Evolutionary conservation across 768 basidiomycete species (phyloP).

Genomic region (Mycena latifolia): DNA sequence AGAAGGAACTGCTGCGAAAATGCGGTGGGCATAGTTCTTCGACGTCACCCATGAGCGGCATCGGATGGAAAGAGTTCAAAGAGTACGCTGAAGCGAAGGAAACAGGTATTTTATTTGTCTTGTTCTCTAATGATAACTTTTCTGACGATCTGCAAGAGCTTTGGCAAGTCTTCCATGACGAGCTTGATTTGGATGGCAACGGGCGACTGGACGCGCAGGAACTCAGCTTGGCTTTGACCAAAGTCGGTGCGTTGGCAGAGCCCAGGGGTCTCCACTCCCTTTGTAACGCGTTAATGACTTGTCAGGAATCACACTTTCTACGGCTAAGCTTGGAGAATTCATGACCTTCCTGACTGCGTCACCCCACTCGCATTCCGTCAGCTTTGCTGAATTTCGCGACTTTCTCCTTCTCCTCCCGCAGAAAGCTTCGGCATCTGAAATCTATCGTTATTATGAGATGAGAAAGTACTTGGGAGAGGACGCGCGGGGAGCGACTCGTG

Average conservation of each 20-base stretch:
- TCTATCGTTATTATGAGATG: constrained; percentile 86
- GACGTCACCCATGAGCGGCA: constrained; percentile 54
- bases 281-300: not conserved
- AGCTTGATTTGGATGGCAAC: constrained; percentile 91
- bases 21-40: constrained; percentile 60
- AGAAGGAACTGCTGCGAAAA: constrained; percentile 76
- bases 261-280: not conserved
- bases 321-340: constrained; percentile 82
- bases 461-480: constrained; percentile 78
- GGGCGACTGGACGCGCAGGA: constrained; percentile 81
- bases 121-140: constrained; percentile 29
- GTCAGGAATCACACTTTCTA: constrained; percentile 79
- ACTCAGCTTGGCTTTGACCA: constrained; percentile 58
- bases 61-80: constrained; percentile 81
- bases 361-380: constrained; percentile 74
- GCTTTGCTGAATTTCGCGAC: constrained; percentile 90
- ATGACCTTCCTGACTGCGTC: constrained; percentile 83
- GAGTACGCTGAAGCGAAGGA: constrained; percentile 86
- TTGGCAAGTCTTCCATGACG: constrained; percentile 92
- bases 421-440: constrained; percentile 84
- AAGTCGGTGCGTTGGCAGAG: constrained; percentile 32
- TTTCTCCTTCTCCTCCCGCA: constrained; percentile 90
- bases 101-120: constrained; percentile 66
- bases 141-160: constrained; percentile 66
- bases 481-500: constrained; percentile 80